Evolutionary conservation across 805 yeast genomes (phyloP).

Genomic region (Metschnikowia similis): DNA sequence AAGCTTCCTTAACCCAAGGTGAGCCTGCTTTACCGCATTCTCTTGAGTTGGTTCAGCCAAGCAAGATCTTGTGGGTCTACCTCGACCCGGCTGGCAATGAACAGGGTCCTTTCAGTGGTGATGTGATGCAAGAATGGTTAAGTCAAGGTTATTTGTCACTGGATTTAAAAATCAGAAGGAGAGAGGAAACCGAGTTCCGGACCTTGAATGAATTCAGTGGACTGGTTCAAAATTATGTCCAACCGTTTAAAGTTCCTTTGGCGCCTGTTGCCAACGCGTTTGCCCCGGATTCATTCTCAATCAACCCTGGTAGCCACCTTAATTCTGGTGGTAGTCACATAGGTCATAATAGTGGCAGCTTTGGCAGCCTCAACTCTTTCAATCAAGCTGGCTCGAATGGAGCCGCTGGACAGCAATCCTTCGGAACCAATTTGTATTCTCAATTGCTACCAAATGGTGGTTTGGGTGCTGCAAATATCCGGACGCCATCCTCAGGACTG

Average conservation of each 20-base stretch:
- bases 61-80: conserved; percentile 61
- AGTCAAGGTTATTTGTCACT: conserved; percentile 53
- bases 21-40: conserved; percentile 1
- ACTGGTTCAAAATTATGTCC: conserved; percentile 42
- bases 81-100: conserved; percentile 63
- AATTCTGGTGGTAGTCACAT: not conserved
- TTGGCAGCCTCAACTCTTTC: not conserved
- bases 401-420: conserved; percentile 11
- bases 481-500: conserved; percentile 16
- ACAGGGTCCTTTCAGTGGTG: conserved; percentile 80
- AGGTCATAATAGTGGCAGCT: conserved; percentile 1
- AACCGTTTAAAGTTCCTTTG: conserved; percentile 62
- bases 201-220: conserved; percentile 53
- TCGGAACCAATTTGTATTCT: conserved; percentile 22
- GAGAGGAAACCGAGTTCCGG: conserved; percentile 47
- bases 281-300: not conserved
- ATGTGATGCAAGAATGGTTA: conserved; percentile 76
- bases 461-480: conserved; percentile 27
- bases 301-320: not conserved
- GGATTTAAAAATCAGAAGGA: conserved; percentile 55
- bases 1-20: not conserved
- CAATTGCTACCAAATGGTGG: conserved; percentile 26
- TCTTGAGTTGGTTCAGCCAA: conserved; percentile 13
- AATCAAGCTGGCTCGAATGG: conserved; percentile 2
- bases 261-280: conserved; percentile 24